Evolutionary conservation across 371 early-diverging fungal species (phyloP).

Genomic region (Choanephora cucurbitarum): DNA sequence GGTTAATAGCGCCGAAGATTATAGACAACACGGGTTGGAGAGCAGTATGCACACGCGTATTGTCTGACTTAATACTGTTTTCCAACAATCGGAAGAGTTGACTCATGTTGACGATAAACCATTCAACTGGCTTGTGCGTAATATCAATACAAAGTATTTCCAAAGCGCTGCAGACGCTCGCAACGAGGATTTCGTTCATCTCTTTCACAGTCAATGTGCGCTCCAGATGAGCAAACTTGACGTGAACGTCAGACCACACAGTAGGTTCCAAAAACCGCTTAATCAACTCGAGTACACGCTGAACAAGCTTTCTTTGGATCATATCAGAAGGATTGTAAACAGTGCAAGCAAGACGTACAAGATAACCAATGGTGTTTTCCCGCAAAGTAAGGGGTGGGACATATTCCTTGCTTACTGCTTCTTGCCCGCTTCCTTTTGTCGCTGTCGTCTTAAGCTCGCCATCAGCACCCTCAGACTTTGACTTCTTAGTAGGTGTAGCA

Average conservation of each 20-base stretch:
- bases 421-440: neutral
- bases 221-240: constrained; percentile 55
- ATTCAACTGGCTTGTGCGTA: constrained; percentile 59
- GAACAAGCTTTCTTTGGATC: constrained; percentile 55
- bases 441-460: constrained; percentile 5
- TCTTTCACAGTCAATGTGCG: constrained; percentile 44
- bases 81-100: constrained; percentile 71
- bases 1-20: constrained; percentile 60
- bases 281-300: constrained; percentile 64
- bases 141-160: constrained; percentile 71
- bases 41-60: constrained; percentile 59
- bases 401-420: constrained; percentile 37
- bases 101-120: constrained; percentile 70
- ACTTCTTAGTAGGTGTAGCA: constrained; percentile 14
- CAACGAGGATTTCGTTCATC: constrained; percentile 38
- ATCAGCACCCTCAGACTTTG: constrained; percentile 11
- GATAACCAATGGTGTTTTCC: constrained; percentile 70
- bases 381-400: constrained; percentile 57
- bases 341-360: constrained; percentile 74
- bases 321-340: constrained; percentile 57
- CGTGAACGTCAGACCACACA: constrained; percentile 64
- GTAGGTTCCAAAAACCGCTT: constrained; percentile 59
- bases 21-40: constrained; percentile 67
- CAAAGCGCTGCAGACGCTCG: constrained; percentile 61
- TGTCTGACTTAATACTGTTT: constrained; percentile 69